Evolutionary conservation across 495 filamentous ascomycete species (phyloP).

Genomic region (Penicillium silybi): DNA sequence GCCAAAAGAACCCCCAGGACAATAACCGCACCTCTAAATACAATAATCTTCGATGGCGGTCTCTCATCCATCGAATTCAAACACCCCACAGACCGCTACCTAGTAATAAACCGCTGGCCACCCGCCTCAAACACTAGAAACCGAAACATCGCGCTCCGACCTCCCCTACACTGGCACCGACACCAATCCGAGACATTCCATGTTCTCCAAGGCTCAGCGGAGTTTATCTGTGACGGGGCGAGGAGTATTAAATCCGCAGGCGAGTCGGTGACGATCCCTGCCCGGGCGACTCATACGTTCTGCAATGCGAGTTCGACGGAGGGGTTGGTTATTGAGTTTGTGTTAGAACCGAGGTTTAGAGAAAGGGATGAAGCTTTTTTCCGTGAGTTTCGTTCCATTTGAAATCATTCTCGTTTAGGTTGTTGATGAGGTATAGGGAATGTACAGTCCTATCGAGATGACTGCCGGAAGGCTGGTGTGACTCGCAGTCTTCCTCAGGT

Average conservation of each 20-base stretch:
- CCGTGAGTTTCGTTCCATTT: not conserved
- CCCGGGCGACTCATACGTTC: conserved; percentile 8
- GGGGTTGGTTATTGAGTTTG: conserved; percentile 8
- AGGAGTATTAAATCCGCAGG: conserved; percentile 2
- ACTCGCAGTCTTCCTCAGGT: conserved; percentile 10
- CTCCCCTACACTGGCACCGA: conserved; percentile 14
- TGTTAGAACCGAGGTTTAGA: conserved; percentile 5
- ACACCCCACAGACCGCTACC: conserved; percentile 8
- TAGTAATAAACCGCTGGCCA: conserved; percentile 15
- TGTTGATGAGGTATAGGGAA: conserved; percentile 2
- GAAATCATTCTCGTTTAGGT: not conserved
- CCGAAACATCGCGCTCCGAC: conserved; percentile 8
- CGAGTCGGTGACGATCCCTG: conserved; percentile 5
- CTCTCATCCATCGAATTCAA: conserved; percentile 12
- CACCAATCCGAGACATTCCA: conserved; percentile 11
- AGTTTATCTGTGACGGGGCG: conserved; percentile 3
- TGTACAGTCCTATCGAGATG: conserved; percentile 16
- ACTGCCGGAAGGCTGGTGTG: conserved; percentile 9
- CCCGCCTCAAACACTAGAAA: conserved; percentile 4
- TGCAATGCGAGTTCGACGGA: conserved; percentile 8
- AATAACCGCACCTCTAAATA: conserved; percentile 2
- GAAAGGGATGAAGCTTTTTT: conserved; percentile 13
- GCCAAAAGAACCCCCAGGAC: conserved; percentile 4
- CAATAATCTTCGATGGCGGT: conserved; percentile 8
- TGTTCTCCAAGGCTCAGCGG: conserved; percentile 5